Conservation (phyloP, 129 eudicot species). For the Arctium lappa region DNA sequence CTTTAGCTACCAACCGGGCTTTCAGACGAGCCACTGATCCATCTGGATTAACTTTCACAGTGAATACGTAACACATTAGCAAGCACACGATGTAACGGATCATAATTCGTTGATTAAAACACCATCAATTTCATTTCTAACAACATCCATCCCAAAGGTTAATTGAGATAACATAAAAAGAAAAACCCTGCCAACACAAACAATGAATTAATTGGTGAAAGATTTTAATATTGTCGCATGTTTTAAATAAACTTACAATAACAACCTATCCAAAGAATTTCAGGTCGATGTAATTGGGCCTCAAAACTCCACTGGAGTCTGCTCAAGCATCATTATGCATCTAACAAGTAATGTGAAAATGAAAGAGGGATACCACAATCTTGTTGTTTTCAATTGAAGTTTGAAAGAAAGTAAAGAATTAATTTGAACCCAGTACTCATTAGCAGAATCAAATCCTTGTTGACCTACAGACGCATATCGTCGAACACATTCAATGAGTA, state of each 20-base stretch:
- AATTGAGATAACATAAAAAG: not conserved
- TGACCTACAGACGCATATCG: not conserved
- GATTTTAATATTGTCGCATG: no score
- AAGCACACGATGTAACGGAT: not conserved
- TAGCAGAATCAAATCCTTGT: not conserved
- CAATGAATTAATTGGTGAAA: not conserved
- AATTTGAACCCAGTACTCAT: not conserved
- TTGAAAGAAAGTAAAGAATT: not conserved
- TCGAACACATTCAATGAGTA: conserved; percentile 1
- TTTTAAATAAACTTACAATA: no score
- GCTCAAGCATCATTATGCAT: not conserved
- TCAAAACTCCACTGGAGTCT: not conserved
- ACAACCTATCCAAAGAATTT: not conserved
- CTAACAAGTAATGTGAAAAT: not conserved
- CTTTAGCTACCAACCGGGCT: no score
- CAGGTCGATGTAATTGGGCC: not conserved
- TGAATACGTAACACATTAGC: not conserved
- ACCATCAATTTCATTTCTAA: not conserved
- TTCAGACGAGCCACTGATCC: no score
- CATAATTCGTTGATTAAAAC: not conserved
- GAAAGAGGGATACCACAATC: not conserved
- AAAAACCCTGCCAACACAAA: not conserved
- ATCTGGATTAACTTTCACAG: no score
- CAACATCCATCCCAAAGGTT: not conserved
- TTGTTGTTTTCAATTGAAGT: not conserved